Percentiles rank a stretch among this genome's conserved stretches.
phyloP scores from a whole-genome alignment of 2,329 filamentous ascomycete species.

The Geosmithia morbida region DNA sequence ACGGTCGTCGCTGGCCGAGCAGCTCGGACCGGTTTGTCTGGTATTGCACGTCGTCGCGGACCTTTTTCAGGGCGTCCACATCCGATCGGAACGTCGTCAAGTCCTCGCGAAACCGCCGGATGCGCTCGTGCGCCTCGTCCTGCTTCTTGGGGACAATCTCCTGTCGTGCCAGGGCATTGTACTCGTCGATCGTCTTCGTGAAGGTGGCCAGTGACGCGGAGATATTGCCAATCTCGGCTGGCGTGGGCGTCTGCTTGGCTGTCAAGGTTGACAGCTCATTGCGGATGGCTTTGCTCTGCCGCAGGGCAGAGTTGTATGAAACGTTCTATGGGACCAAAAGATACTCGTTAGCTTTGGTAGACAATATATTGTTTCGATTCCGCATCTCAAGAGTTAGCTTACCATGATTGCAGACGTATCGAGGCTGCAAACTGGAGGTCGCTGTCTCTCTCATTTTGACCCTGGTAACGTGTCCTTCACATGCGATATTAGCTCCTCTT shows the following conservation, averaged over 20 bases:
- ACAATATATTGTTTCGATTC: not conserved
- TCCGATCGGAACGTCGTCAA: conserved; percentile 65
- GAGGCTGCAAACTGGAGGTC: not conserved
- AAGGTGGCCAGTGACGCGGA: conserved; percentile 69
- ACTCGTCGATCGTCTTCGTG: conserved; percentile 83
- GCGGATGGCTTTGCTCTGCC: conserved; percentile 69
- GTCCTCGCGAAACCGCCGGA: conserved; percentile 75
- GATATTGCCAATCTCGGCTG: conserved; percentile 46
- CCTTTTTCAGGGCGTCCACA: conserved; percentile 63
- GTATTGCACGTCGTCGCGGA: conserved; percentile 60
- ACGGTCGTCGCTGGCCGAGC: conserved; percentile 62
- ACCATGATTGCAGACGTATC: conserved; percentile 1
- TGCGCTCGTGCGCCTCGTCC: conserved; percentile 73
- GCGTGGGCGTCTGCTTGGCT: conserved; percentile 47
- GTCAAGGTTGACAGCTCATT: conserved; percentile 61
- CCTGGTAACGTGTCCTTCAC: not conserved
- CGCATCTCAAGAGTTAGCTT: not conserved
- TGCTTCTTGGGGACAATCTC: conserved; percentile 87
- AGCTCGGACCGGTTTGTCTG: conserved; percentile 61
- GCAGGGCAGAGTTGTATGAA: conserved; percentile 72
- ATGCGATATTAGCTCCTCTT: not conserved
- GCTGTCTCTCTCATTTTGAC: not conserved
- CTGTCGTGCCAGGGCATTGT: conserved; percentile 69
- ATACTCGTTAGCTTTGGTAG: not conserved
- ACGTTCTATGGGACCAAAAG: conserved; percentile 43